These are phyloP conservation scores for Salix suchowensis DNA, from an alignment of 345 rosid genomes.

Conservation along the genomic window DNA sequence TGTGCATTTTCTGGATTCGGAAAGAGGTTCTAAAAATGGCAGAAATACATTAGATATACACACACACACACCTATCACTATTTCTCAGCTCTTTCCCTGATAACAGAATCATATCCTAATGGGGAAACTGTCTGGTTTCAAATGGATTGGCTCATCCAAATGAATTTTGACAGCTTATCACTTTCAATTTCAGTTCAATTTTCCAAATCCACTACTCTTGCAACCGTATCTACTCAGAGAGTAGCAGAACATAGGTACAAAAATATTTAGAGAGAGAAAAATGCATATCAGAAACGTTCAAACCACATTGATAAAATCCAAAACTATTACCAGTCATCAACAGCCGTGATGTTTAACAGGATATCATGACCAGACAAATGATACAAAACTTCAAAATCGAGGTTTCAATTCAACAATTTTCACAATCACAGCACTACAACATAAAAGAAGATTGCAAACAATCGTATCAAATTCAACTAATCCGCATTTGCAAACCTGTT, in stretches of 20 bases:
- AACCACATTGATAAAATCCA: neutral
- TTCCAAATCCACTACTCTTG: neutral
- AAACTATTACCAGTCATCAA: neutral
- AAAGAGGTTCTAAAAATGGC: neutral
- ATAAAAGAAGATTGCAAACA: neutral
- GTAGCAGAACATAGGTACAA: neutral
- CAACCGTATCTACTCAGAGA: neutral
- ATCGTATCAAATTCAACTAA: neutral
- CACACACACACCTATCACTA: neutral
- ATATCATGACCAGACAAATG: neutral
- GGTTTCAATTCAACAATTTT: neutral
- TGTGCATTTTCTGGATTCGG: neutral
- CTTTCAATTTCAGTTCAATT: neutral
- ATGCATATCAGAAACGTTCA: neutral
- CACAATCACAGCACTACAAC: neutral
- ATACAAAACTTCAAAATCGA: neutral
- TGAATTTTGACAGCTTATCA: neutral
- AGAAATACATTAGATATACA: neutral
- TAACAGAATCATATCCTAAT: neutral
- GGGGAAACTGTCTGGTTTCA: neutral
- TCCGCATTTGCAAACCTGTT: constrained; percentile 44
- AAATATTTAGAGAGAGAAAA: neutral
- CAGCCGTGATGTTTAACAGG: neutral
- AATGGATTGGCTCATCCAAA: neutral
- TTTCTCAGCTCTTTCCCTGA: neutral